These are phyloP conservation scores for Opeltia flavorubescens DNA, from an alignment of 495 filamentous ascomycete species.

Conservation along the genomic window DNA sequence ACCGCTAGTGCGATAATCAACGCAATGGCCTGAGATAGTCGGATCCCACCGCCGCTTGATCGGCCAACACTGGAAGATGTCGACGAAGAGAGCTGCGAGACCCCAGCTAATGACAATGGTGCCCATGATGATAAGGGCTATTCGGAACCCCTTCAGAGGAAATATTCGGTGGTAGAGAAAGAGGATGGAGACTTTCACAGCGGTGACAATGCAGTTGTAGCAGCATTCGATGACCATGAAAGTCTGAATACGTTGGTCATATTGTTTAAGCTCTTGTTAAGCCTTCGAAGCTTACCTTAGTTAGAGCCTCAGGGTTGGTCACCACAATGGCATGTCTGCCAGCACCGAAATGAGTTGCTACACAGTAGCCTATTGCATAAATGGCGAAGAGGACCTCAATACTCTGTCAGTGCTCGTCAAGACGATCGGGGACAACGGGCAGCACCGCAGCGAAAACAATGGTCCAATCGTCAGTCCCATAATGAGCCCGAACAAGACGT, in stretches of 20 bases:
- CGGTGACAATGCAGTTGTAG: slow-evolving; percentile 5
- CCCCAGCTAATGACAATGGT: slow-evolving; percentile 5
- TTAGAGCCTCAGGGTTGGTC: slow-evolving; percentile 3
- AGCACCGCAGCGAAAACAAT: no score
- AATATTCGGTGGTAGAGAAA: slow-evolving; percentile 10
- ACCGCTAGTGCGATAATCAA: background rate
- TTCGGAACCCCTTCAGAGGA: background rate
- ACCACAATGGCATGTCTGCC: slow-evolving; percentile 6
- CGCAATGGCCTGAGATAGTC: background rate
- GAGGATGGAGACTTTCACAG: slow-evolving; percentile 6
- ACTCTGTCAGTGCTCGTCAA: no score
- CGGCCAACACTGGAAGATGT: slow-evolving; percentile 12
- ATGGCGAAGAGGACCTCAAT: no score
- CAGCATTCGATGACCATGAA: background rate
- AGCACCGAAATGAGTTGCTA: no score
- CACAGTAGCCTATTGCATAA: no score
- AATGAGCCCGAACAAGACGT: no score
- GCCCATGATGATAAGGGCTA: background rate
- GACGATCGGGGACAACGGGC: no score
- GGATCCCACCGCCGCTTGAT: slow-evolving; percentile 4
- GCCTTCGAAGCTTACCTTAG: slow-evolving; percentile 4
- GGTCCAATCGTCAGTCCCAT: no score
- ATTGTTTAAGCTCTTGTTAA: background rate
- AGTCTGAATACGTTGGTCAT: background rate
- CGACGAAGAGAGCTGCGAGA: slow-evolving; percentile 1